Conservation (phyloP, 2,329 filamentous ascomycete genomes). For the Zopfia rhizophila region DNA sequence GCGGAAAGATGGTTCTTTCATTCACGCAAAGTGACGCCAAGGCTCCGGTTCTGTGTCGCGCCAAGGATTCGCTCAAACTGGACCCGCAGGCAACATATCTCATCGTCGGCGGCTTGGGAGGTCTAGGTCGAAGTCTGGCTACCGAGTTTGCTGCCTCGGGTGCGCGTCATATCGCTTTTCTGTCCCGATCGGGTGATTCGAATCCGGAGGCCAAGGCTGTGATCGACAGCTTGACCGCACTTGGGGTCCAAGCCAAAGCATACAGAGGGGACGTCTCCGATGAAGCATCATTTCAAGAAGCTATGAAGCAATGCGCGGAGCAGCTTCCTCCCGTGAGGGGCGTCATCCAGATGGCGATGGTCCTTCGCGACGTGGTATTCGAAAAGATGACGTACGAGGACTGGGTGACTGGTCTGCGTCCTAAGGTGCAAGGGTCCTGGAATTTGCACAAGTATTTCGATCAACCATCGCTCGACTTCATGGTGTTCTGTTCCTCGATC, state of each 20-base stretch:
- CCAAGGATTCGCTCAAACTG: slow-evolving; percentile 1
- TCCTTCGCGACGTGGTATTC: slow-evolving; percentile 20
- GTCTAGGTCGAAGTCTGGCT: slow-evolving; percentile 26
- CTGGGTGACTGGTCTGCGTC: slow-evolving; percentile 9
- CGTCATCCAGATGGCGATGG: slow-evolving; percentile 28
- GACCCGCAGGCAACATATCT: slow-evolving; percentile 29
- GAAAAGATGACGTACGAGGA: slow-evolving; percentile 22
- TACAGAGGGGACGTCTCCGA: slow-evolving; percentile 24
- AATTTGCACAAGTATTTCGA: slow-evolving; percentile 26
- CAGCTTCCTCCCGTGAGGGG: slow-evolving; percentile 25
- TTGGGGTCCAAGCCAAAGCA: too few species aligned
- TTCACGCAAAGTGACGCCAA: too few species aligned
- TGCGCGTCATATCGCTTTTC: slow-evolving; percentile 22
- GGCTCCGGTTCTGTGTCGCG: too few species aligned
- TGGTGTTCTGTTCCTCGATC: slow-evolving; percentile 8
- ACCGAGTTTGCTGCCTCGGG: slow-evolving; percentile 25
- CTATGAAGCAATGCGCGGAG: slow-evolving; percentile 19
- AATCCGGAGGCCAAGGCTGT: too few species aligned
- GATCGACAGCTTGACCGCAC: too few species aligned
- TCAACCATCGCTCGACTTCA: slow-evolving; percentile 9
- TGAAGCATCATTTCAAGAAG: slow-evolving; percentile 17
- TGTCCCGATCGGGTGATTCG: too few species aligned
- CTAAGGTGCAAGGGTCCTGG: slow-evolving; percentile 46
- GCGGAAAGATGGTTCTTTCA: slow-evolving; percentile 1
- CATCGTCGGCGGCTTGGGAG: slow-evolving; percentile 30